Evolutionary conservation across 129 eudicot genomes (phyloP).

Genomic region (Tagetes erecta): DNA sequence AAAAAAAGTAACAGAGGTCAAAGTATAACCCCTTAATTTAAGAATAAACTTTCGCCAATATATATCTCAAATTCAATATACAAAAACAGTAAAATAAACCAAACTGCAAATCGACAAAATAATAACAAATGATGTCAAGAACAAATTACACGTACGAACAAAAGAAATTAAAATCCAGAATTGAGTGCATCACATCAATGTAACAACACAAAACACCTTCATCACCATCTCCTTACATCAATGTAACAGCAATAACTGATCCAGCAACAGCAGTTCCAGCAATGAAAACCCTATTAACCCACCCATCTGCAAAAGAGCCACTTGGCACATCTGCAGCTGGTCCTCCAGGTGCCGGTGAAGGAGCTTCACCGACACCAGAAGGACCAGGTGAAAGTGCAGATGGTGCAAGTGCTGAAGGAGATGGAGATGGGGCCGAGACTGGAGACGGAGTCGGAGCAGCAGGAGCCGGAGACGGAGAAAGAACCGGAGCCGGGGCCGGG

Average conservation of each 20-base stretch:
- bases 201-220: conserved; percentile 1
- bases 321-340: conserved; percentile 29
- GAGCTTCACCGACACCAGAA: background rate
- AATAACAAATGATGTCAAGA: conserved; percentile 13
- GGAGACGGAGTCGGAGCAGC: conserved; percentile 30
- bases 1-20: too few species aligned
- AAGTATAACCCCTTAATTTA: too few species aligned
- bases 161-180: conserved; percentile 12
- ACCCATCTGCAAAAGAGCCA: conserved; percentile 38
- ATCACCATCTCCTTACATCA: conserved; percentile 35
- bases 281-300: conserved; percentile 36
- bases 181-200: background rate
- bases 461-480: conserved; percentile 32
- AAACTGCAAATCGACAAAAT: background rate
- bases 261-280: conserved; percentile 52
- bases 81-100: background rate
- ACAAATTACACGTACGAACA: conserved; percentile 11
- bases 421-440: conserved; percentile 29
- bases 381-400: conserved; percentile 36
- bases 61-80: conserved; percentile 5
- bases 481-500: conserved; percentile 36
- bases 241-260: conserved; percentile 40
- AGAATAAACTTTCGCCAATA: background rate
- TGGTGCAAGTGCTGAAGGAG: conserved; percentile 40
- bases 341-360: conserved; percentile 38